These are phyloP conservation scores for Nothophytophthora sp. DNA, from an alignment of 352 stramenopile genomes.

Conservation along the genomic window DNA sequence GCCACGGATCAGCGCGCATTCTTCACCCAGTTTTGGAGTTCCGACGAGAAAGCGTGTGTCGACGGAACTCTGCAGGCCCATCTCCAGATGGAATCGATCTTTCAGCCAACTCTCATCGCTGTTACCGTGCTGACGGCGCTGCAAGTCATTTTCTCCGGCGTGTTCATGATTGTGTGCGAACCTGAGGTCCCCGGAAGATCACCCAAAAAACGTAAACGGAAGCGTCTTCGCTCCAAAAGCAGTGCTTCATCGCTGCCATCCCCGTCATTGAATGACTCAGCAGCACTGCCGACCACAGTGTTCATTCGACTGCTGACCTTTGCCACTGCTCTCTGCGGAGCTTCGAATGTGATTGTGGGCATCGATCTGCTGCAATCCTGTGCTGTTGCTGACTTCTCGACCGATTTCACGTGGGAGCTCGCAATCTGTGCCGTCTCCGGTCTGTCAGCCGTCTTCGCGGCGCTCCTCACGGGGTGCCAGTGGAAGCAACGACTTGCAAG, in stretches of 20 bases:
- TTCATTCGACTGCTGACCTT: conserved; percentile 10
- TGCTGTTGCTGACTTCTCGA: conserved; percentile 21
- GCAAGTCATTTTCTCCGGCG: conserved; percentile 16
- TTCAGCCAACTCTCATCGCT: conserved; percentile 10
- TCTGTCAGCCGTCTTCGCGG: conserved; percentile 17
- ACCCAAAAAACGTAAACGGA: conserved; percentile 10
- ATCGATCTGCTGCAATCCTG: conserved; percentile 28
- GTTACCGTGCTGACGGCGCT: conserved; percentile 11
- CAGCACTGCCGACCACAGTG: background rate
- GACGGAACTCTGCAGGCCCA: background rate
- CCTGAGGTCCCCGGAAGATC: conserved; percentile 1
- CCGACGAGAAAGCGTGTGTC: conserved; percentile 10
- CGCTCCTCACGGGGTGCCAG: conserved; percentile 18
- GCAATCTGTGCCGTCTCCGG: conserved; percentile 24
- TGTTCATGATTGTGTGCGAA: conserved; percentile 11
- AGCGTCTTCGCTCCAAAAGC: background rate
- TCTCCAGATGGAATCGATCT: conserved; percentile 6
- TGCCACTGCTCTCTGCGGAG: conserved; percentile 11
- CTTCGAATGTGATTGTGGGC: conserved; percentile 19
- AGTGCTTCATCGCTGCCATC: background rate
- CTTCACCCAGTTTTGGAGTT: conserved; percentile 31
- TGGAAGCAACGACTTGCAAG: conserved; percentile 17
- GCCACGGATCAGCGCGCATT: conserved; percentile 21
- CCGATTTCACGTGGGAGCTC: conserved; percentile 33
- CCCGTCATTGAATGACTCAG: too few species aligned